Evolutionary conservation across 495 filamentous ascomycete species (phyloP).

Genomic region (Cetradonia linearis): DNA sequence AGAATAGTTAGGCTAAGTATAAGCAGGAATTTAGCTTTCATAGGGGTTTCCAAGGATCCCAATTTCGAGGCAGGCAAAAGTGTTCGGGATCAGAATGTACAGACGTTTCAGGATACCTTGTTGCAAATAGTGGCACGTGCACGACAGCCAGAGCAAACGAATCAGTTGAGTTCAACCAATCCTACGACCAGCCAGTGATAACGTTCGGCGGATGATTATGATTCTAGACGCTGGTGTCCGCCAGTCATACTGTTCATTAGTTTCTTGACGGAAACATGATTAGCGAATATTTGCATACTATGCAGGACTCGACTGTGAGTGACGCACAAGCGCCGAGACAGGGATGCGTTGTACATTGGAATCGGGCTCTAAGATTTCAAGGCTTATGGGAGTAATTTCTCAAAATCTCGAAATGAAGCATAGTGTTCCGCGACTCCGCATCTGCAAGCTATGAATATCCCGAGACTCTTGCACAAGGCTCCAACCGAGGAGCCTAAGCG

Average conservation of each 20-base stretch:
- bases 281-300: background rate
- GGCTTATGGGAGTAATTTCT: background rate
- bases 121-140: constrained; percentile 35
- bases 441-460: background rate
- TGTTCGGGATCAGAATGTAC: constrained; percentile 52
- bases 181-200: background rate
- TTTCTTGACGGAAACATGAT: background rate
- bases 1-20: background rate
- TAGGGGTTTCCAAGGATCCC: constrained; percentile 62
- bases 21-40: constrained; percentile 52
- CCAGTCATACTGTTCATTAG: background rate
- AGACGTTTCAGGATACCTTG: constrained; percentile 49
- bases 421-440: background rate
- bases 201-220: background rate
- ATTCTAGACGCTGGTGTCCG: background rate
- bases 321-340: background rate
- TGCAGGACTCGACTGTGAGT: background rate
- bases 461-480: background rate
- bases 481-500: background rate
- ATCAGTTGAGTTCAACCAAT: background rate
- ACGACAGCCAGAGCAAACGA: background rate
- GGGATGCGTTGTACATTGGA: background rate
- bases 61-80: constrained; percentile 47
- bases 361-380: too few relatives aligned
- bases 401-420: background rate